phyloP scores from a whole-genome alignment of 345 rosid genomes.

The Eucalyptus tenuipes region DNA sequence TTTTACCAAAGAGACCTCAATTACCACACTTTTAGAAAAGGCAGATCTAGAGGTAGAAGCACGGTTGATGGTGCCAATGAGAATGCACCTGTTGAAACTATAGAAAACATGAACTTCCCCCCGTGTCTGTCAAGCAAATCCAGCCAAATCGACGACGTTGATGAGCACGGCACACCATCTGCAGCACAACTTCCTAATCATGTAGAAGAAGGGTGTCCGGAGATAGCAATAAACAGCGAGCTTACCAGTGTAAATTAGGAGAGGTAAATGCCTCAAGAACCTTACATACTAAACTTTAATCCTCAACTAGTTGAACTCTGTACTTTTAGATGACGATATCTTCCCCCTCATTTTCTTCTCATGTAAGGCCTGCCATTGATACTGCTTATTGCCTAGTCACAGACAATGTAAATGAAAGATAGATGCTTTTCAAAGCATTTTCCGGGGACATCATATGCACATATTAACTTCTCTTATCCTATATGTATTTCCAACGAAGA shows the following conservation, averaged over 20 bases:
- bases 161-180: background rate
- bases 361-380: background rate
- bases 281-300: background rate
- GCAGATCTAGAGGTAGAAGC: background rate
- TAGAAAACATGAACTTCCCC: background rate
- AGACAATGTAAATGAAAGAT: no score
- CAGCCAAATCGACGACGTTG: background rate
- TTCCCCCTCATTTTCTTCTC: background rate
- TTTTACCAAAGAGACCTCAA: background rate
- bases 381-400: background rate
- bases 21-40: background rate
- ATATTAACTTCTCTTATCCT: no score
- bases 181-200: background rate
- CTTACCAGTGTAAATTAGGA: background rate
- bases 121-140: background rate
- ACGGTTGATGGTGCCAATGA: background rate
- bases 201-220: background rate
- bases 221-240: background rate
- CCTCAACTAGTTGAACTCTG: background rate
- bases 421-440: no score
- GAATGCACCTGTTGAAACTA: background rate
- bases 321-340: background rate
- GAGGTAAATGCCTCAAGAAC: background rate
- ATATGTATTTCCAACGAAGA: no score
- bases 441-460: no score